Percentiles rank a stretch among this genome's conserved stretches.
phyloP scores from a whole-genome alignment of 768 basidiomycete genomes.

The Rhodocollybia butyracea region DNA sequence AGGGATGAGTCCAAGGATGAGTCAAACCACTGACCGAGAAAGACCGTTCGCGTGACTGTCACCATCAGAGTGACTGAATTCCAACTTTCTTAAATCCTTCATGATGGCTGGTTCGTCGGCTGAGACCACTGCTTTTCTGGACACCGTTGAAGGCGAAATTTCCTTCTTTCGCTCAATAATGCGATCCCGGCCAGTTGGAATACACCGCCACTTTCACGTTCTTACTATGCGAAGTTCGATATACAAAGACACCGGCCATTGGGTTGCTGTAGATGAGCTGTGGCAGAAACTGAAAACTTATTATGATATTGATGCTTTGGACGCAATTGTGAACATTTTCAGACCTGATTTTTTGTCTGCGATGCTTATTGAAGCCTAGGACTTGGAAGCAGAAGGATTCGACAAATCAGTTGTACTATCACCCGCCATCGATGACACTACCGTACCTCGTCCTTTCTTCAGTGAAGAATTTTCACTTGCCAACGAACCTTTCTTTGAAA shows the following conservation, averaged over 20 bases:
- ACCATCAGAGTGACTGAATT: too few species aligned
- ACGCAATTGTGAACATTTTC: slow-evolving; percentile 59
- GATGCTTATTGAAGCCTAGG: slow-evolving; percentile 29
- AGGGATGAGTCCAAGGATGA: too few species aligned
- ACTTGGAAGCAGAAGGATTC: slow-evolving; percentile 40
- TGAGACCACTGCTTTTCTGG: slow-evolving; percentile 41
- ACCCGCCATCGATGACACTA: slow-evolving; percentile 68
- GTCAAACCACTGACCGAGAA: not conserved
- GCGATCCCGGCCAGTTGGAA: slow-evolving; percentile 78
- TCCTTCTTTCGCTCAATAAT: slow-evolving; percentile 81
- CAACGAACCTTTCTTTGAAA: slow-evolving; percentile 55
- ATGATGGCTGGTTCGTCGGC: slow-evolving; percentile 4
- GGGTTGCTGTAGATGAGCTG: slow-evolving; percentile 58
- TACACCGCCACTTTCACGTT: slow-evolving; percentile 80
- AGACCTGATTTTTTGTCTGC: not conserved
- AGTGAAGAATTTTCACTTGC: slow-evolving; percentile 66
- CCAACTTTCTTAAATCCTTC: not conserved
- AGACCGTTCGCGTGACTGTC: too few species aligned
- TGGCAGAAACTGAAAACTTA: slow-evolving; percentile 72
- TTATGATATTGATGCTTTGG: slow-evolving; percentile 75
- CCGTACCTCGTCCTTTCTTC: slow-evolving; percentile 69
- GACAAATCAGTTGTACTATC: slow-evolving; percentile 49
- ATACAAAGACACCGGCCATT: slow-evolving; percentile 62
- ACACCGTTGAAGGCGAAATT: slow-evolving; percentile 79
- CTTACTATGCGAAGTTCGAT: slow-evolving; percentile 73